Base-by-base conservation (phyloP, 352 stramenopile species). In the Phytophthora sp. region DNA sequence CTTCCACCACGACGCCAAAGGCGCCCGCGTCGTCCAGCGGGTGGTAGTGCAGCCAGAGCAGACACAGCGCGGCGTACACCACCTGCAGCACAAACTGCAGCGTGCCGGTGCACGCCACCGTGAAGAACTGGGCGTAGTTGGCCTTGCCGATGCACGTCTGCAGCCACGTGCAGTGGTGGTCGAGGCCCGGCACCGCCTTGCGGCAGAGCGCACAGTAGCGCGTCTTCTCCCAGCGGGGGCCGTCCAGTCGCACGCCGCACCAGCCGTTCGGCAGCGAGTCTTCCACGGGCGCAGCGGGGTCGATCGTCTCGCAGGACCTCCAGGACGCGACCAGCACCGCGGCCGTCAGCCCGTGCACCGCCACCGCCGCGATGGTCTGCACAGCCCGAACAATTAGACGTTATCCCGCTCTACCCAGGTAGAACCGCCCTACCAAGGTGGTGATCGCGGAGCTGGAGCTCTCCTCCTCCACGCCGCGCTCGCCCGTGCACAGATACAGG, bases 41-140 rank as follows among this genome's bases (percentile, higher is more conserved):
- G 24, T 69, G 50, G n/a, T 48, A 37, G n/a, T 75, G 46, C 43
- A 94, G 66, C 78, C 78, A 92, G 51, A 77, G 54, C 32, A 91
- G 52, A 46, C 76, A 82, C 28, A 83, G 32, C 11, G 57, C 63
- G 11, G 75, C 69, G 43, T 84, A 93, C 17, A 79, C 34, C 6
- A 78, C 73, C 38, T 95, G 86, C 31, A 80, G 53, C 18, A 91
- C 48, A 42, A 93, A 93, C 50, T 95, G 84, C 18, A 91, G 17
- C 1, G 75, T 79, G 12, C 79, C 82, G 2, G 79, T 84, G 54
- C 77, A 79, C 0, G 87, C 87, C 52, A 96, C 84, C 18, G 80
- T 92, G 60, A 94, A 94, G 56, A 96, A 96, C 44, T 94, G 85
- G n/a, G 73, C 84, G 44, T 96, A 96, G 49, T 96, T 96, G 32